These are phyloP conservation scores for Mortierella alpina DNA, from an alignment of 192 early-diverging fungal genomes.

Conservation along the genomic window DNA sequence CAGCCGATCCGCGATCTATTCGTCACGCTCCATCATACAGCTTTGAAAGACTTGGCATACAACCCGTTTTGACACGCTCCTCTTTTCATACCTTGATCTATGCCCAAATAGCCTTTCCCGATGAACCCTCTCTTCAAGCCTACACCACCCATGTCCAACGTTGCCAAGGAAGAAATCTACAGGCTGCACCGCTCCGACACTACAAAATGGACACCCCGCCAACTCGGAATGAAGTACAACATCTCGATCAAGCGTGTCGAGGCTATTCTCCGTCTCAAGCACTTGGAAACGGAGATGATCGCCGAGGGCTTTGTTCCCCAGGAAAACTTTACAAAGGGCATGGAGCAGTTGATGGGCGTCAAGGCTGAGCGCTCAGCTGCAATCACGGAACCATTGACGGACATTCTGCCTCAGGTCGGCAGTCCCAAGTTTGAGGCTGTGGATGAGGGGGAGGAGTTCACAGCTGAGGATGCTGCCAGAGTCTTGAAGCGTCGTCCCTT, in stretches of 20 bases:
- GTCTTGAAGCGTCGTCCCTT: conserved; percentile 75
- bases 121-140: conserved; percentile 91
- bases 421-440: conserved; percentile 85
- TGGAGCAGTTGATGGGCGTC: conserved; percentile 87
- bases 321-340: conserved; percentile 76
- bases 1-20: too few relatives aligned
- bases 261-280: conserved; percentile 92
- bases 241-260: conserved; percentile 88
- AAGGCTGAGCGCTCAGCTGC: conserved; percentile 27
- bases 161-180: conserved; percentile 79
- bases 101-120: conserved; percentile 79
- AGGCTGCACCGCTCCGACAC: conserved; percentile 69
- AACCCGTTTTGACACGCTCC: neutral
- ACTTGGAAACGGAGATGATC: conserved; percentile 79
- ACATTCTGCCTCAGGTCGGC: conserved; percentile 67
- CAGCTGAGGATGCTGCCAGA: conserved; percentile 82
- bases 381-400: conserved; percentile 65
- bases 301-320: conserved; percentile 70
- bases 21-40: too few relatives aligned
- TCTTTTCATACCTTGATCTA: conserved; percentile 5
- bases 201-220: conserved; percentile 70
- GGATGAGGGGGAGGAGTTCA: conserved; percentile 81
- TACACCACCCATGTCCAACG: conserved; percentile 77
- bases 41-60: too few relatives aligned
- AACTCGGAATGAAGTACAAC: conserved; percentile 74